Evolutionary conservation across 805 yeast genomes (phyloP).

Genomic region (Metschnikowia lachancei): DNA sequence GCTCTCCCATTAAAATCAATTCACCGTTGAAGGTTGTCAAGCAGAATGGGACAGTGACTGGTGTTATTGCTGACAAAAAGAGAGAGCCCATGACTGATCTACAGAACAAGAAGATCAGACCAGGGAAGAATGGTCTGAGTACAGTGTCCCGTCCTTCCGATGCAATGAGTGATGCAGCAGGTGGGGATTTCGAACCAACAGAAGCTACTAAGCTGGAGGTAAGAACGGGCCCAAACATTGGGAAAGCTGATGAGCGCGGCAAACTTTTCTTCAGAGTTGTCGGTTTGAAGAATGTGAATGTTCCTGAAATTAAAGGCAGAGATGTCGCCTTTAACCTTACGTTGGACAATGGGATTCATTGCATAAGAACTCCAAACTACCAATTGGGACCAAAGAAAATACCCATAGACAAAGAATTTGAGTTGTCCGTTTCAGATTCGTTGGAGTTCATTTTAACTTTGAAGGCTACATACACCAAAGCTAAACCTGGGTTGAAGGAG

Average conservation of each 20-base stretch:
- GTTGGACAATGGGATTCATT: slow-evolving; percentile 79
- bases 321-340: slow-evolving; percentile 51
- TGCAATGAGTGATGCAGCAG: slow-evolving; percentile 1
- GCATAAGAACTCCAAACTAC: slow-evolving; percentile 63
- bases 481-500: slow-evolving; percentile 52
- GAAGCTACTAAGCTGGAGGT: background rate
- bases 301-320: slow-evolving; percentile 46
- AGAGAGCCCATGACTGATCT: background rate
- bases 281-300: slow-evolving; percentile 43
- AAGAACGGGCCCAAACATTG: background rate
- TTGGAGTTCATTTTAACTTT: slow-evolving; percentile 70
- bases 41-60: slow-evolving; percentile 30
- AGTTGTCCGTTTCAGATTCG: slow-evolving; percentile 54
- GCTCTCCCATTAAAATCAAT: slow-evolving; percentile 37
- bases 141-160: slow-evolving; percentile 33
- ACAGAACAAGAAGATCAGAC: slow-evolving; percentile 5
- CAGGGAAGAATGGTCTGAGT: slow-evolving; percentile 22
- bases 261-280: slow-evolving; percentile 51
- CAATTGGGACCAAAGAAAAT: slow-evolving; percentile 31
- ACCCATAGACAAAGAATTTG: slow-evolving; percentile 71
- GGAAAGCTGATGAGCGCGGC: slow-evolving; percentile 43
- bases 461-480: slow-evolving; percentile 58
- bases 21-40: slow-evolving; percentile 37
- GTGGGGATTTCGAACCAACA: background rate
- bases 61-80: slow-evolving; percentile 19